These are phyloP conservation scores for Paramarasmius palmivorus DNA, from an alignment of 1,284 basidiomycete genomes.

Conservation along the genomic window DNA sequence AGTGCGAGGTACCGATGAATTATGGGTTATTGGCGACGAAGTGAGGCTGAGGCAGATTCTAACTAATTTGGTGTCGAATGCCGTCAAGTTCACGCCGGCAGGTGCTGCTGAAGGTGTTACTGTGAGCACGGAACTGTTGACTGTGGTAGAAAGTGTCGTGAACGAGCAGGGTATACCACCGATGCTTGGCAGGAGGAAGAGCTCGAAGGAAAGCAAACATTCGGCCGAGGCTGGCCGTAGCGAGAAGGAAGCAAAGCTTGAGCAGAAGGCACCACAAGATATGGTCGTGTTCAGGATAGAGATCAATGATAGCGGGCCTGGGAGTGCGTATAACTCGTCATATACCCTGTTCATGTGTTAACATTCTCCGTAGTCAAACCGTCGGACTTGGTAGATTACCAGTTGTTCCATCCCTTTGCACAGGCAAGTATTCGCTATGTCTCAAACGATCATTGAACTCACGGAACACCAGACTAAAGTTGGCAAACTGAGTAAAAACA, in stretches of 20 bases:
- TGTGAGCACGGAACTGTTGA: slow-evolving; percentile 29
- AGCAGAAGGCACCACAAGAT: slow-evolving; percentile 12
- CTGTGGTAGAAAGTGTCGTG: background rate
- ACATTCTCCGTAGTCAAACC: slow-evolving; percentile 21
- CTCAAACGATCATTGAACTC: too few species aligned
- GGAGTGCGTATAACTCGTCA: slow-evolving; percentile 4
- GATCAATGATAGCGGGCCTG: slow-evolving; percentile 11
- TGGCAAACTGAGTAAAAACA: slow-evolving; percentile 38
- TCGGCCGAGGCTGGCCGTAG: slow-evolving; percentile 14
- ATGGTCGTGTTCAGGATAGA: slow-evolving; percentile 16
- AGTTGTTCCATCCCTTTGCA: slow-evolving; percentile 34
- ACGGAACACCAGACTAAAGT: slow-evolving; percentile 34
- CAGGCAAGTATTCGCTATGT: slow-evolving; percentile 14
- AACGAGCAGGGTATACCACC: background rate
- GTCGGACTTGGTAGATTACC: slow-evolving; percentile 42
- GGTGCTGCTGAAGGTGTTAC: slow-evolving; percentile 31
- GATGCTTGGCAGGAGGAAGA: background rate
- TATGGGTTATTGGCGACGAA: slow-evolving; percentile 40
- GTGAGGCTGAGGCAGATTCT: slow-evolving; percentile 48
- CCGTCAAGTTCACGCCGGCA: slow-evolving; percentile 47
- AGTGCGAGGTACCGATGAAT: slow-evolving; percentile 22
- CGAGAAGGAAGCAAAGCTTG: background rate
- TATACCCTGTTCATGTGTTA: slow-evolving; percentile 14
- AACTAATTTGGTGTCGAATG: slow-evolving; percentile 36
- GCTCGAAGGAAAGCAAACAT: slow-evolving; percentile 3